Conservation (phyloP, 73 alveolate species). For the Durusdinium trenchii region DNA sequence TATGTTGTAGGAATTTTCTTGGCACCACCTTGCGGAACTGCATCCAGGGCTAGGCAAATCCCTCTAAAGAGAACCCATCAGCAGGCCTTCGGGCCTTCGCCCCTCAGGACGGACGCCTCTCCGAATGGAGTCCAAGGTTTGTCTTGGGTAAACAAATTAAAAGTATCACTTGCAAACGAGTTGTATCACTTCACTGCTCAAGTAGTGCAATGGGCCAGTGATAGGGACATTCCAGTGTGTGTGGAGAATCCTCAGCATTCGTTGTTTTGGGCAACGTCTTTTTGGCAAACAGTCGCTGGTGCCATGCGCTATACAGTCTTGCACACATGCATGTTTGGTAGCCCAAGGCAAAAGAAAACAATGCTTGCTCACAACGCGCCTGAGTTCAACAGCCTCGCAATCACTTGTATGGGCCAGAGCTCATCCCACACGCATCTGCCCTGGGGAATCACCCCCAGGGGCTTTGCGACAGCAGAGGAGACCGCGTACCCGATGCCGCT, state of each 20-base stretch:
- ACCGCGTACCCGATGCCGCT: conserved; percentile 6
- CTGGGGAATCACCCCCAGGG: background rate
- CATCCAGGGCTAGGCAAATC: background rate
- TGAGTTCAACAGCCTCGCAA: background rate
- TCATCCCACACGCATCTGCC: background rate
- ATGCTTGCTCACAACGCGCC: background rate
- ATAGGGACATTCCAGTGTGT: background rate
- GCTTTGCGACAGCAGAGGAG: background rate
- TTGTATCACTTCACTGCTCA: background rate
- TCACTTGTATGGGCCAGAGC: background rate
- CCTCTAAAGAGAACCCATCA: background rate
- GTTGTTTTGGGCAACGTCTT: background rate
- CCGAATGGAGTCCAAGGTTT: background rate
- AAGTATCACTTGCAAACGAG: background rate
- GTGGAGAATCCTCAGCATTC: background rate
- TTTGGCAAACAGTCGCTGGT: background rate
- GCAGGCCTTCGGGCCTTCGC: background rate
- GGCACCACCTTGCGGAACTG: background rate
- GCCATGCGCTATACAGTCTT: background rate
- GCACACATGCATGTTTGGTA: background rate
- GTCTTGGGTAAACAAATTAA: background rate
- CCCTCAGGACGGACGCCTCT: background rate
- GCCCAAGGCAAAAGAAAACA: background rate
- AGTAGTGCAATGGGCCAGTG: background rate
- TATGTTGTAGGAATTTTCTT: background rate